Evolutionary conservation across 805 yeast genomes (phyloP).

Genomic region (Blastobotrys peoriensis): DNA sequence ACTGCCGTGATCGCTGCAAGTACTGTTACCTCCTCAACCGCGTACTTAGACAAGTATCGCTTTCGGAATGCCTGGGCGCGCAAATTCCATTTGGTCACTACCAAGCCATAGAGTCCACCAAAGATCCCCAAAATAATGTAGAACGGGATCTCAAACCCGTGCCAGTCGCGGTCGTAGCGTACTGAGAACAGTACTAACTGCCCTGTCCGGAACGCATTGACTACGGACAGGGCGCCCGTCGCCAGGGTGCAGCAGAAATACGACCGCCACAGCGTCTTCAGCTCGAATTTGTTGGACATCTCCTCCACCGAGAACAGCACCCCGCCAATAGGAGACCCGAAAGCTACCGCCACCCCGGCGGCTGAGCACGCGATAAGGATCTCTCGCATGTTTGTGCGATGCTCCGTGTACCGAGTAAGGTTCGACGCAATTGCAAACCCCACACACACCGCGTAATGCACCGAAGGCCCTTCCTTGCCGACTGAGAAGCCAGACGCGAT

Average conservation of each 20-base stretch:
- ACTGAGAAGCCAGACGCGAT: slow-evolving; percentile 90
- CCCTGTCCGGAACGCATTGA: slow-evolving; percentile 92
- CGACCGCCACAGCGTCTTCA: slow-evolving; percentile 82
- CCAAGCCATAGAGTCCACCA: slow-evolving; percentile 86
- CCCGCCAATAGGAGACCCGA: slow-evolving; percentile 97
- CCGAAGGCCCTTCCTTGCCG: slow-evolving; percentile 98
- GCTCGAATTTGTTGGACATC: slow-evolving; percentile 65
- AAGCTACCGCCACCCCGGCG: slow-evolving; percentile 98
- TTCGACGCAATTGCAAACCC: slow-evolving; percentile 69
- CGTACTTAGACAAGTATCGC: slow-evolving; percentile 49
- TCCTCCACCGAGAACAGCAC: slow-evolving; percentile 92
- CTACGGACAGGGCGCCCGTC: slow-evolving; percentile 66
- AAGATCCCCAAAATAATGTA: slow-evolving; percentile 75
- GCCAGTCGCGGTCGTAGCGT: slow-evolving; percentile 83
- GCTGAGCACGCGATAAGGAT: slow-evolving; percentile 87
- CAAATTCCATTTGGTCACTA: slow-evolving; percentile 69
- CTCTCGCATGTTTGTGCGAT: slow-evolving; percentile 39
- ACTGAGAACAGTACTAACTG: slow-evolving; percentile 91
- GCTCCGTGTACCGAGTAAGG: slow-evolving; percentile 35
- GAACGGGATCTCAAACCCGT: slow-evolving; percentile 68
- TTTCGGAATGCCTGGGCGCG: slow-evolving; percentile 74
- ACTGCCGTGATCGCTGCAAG: slow-evolving; percentile 66
- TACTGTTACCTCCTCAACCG: slow-evolving; percentile 63
- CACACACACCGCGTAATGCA: slow-evolving; percentile 96
- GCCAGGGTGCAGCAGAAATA: slow-evolving; percentile 89